Percentiles rank a stretch among this genome's conserved stretches.
Evolutionary conservation across 352 stramenopile species (phyloP).

Genomic region (Pseudoperonospora humuli): DNA sequence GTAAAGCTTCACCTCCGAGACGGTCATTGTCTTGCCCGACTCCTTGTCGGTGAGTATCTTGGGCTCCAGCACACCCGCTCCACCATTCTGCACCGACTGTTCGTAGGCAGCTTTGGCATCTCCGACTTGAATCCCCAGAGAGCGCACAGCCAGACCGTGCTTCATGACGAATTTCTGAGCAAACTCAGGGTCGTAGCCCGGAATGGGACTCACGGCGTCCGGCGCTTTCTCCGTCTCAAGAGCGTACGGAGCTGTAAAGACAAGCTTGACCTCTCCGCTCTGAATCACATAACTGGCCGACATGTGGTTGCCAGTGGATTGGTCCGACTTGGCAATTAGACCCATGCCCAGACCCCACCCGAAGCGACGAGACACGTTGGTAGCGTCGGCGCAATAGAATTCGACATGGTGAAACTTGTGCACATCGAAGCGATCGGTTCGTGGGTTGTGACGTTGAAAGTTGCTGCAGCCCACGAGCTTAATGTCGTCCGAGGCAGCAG

Average conservation of each 20-base stretch:
- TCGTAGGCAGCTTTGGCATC: conserved; percentile 76
- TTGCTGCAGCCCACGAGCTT: conserved; percentile 73
- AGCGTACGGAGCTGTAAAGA: conserved; percentile 87
- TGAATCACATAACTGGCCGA: conserved; percentile 83
- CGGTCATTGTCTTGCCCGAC: conserved; percentile 40
- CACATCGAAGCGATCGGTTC: conserved; percentile 67
- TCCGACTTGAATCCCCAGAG: conserved; percentile 74
- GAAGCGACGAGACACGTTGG: conserved; percentile 74
- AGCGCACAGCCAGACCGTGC: conserved; percentile 74
- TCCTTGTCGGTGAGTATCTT: conserved; percentile 49
- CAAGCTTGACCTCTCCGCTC: conserved; percentile 71
- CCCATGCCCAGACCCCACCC: conserved; percentile 78
- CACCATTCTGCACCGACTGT: conserved; percentile 68
- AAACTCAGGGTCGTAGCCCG: conserved; percentile 54
- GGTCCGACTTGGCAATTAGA: conserved; percentile 74
- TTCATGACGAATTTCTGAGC: conserved; percentile 75
- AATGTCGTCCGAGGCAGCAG: conserved; percentile 1
- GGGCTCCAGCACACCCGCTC: conserved; percentile 41
- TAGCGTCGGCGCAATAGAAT: conserved; percentile 78
- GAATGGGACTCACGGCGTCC: conserved; percentile 40
- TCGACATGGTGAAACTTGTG: conserved; percentile 82
- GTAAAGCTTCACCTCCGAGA: conserved; percentile 84
- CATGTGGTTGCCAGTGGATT: conserved; percentile 82
- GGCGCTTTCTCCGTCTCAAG: conserved; percentile 52
- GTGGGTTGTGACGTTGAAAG: conserved; percentile 73